phyloP scores from a whole-genome alignment of 768 basidiomycete genomes.

The Pleurotus giganteus region DNA sequence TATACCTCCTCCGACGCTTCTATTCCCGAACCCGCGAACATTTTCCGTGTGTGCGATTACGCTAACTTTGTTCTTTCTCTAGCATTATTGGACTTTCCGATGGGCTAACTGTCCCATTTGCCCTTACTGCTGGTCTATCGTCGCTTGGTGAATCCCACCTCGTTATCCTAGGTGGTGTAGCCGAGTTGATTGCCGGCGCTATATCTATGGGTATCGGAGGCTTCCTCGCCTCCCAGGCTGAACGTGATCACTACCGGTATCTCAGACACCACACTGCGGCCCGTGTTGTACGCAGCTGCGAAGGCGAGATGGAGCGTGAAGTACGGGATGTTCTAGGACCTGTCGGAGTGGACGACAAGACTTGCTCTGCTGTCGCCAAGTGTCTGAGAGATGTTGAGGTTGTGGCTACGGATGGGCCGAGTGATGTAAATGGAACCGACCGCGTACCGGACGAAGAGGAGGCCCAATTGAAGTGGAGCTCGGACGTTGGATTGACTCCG shows the following conservation, averaged over 20 bases:
- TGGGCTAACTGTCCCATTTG: constrained; percentile 90
- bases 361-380: constrained; percentile 76
- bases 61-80: constrained; percentile 7
- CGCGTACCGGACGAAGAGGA: constrained; percentile 47
- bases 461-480: constrained; percentile 60
- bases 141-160: constrained; percentile 85
- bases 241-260: constrained; percentile 92
- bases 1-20: not conserved
- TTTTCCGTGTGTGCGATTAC: not conserved
- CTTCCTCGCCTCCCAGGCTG: constrained; percentile 95
- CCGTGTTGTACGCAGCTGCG: constrained; percentile 86
- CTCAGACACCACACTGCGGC: constrained; percentile 69
- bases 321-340: constrained; percentile 85
- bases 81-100: constrained; percentile 91
- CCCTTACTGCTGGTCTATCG: constrained; percentile 84
- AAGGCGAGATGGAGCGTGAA: constrained; percentile 95
- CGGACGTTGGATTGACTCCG: constrained; percentile 83
- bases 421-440: constrained; percentile 15
- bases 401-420: constrained; percentile 30
- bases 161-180: constrained; percentile 93
- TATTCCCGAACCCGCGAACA: constrained; percentile 2
- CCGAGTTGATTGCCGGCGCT: constrained; percentile 94
- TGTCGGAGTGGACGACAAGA: constrained; percentile 82
- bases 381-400: constrained; percentile 66
- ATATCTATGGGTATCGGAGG: constrained; percentile 99